Evolutionary conservation across 495 filamentous ascomycete genomes (phyloP).

Genomic region (Cercophora newfieldiana): DNA sequence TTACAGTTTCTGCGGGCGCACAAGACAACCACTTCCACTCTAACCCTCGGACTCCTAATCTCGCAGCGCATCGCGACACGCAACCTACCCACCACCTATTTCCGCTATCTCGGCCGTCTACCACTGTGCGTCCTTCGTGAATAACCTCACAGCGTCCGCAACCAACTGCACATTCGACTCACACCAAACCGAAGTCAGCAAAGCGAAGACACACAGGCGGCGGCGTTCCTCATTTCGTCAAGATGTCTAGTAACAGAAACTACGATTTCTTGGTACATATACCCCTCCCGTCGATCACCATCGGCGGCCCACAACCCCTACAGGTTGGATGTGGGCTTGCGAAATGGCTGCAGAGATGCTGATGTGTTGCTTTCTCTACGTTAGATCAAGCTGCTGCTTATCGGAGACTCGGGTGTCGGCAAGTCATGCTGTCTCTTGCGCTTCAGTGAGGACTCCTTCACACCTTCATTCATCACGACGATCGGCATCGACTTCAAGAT

Average conservation of each 20-base stretch:
- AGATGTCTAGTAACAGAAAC: conserved; percentile 95
- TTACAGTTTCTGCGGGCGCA: not conserved
- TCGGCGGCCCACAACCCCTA: not conserved
- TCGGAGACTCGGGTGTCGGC: conserved; percentile 96
- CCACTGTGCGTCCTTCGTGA: not conserved
- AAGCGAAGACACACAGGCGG: not conserved
- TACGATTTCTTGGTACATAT: conserved; percentile 91
- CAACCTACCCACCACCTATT: not conserved
- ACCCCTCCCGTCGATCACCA: conserved; percentile 14
- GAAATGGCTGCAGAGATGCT: conserved; percentile 1
- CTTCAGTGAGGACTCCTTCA: conserved; percentile 99
- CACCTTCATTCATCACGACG: conserved; percentile 97
- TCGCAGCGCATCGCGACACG: conserved; percentile 9
- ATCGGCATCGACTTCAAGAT: conserved; percentile 99
- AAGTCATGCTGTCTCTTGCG: conserved; percentile 98
- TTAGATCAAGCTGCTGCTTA: conserved; percentile 97
- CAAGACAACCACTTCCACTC: not conserved
- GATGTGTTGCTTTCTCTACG: not conserved
- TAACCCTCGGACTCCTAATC: not conserved
- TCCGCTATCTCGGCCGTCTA: not conserved
- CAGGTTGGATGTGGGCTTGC: not conserved
- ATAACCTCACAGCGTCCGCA: not conserved
- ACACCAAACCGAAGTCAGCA: not conserved
- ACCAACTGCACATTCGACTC: not conserved
- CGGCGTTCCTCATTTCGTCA: conserved; percentile 10